Base-by-base conservation (phyloP, 371 early-diverging fungal genomes). In the Chytridium lagenaria region DNA sequence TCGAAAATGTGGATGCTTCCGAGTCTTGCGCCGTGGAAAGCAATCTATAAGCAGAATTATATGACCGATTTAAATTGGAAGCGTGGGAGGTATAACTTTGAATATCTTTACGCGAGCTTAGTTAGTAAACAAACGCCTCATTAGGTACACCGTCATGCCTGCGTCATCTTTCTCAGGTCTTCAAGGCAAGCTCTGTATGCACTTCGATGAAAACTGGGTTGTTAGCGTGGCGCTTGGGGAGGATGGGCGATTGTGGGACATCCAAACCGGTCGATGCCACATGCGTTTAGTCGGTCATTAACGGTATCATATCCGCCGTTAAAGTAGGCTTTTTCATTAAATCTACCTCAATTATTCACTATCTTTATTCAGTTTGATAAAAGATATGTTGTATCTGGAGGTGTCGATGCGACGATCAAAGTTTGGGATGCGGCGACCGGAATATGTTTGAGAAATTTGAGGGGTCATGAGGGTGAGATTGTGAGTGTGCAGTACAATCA, bases 401-500 rank as follows among this genome's bases (percentile, higher is more conserved):
- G 79, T 19, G 66, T 74, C 22, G 81, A 80, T 64, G 50, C 71
- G 3, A 71, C 71, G 16, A 51, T 84, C 1, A 78, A 74, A 64
- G 66, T 84, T 22, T 84, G 84, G 84, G 73, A 77, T 23, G 37
- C 66, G 0, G 44, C 33, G 19, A 59, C 74, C 0, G 51, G 67
- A 36, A 39, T 50, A 38, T 76, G 78, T 59, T 49, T 73, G 1
- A 28, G 59, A 19, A 76, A 69, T 12, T 64, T 81, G 22, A 10
- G 33, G 0, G 84, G 84, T 15, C 84, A 84, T 63, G 28, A 23
- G n/a, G 78, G 76, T 0, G 84, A 84, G 67, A 78, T 84, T 34
- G 78, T 71, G 0, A 22, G 72, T 12, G 38, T 84, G 22, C 70
- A 77, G 31, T 55, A 57, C 51, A 57, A 69, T 40, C 59, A 55